Evolutionary conservation across 345 rosid species (phyloP), one percentile per base, ranked within the genome.

Genomic region (Eutrema japonicum): DNA sequence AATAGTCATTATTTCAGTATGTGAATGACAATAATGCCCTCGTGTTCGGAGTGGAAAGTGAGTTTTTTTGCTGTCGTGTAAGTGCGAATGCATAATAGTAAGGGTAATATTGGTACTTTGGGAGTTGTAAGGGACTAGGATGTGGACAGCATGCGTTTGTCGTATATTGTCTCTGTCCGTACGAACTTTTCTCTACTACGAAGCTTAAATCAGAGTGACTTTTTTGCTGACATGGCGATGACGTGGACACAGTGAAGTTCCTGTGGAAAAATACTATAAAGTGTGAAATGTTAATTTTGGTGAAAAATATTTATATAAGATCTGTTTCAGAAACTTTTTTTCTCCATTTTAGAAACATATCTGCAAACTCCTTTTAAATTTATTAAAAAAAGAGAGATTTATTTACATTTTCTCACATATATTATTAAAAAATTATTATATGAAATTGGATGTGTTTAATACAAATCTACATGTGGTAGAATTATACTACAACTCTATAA

Each of bases 91-190:
- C 18, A 22, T 9, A 22, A 22, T 22, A 22, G 2, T 22, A 22
- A 22, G 26, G 26, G 26, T 22, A 22, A 2, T 22, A 22, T 22
- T 22, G 26, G 26, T 22, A 22, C 26, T 22, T 22, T 22, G 26
- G 26, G 26, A 22, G 26, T 22, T 22, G 2, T 50, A 50, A 5
- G 12, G 7, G 32, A 3, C 35, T 4, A 32, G 30, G 33, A 26
- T 62, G 51, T 62, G 53, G 26, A 32, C 53, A 30, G 4, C 67
- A 4, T 30, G 13, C 30, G 41, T 27, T 63, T 63, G 67, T 45
- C 68, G 41, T 64, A 33, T 64, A 22, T 16, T 46, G 42, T 46
- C 22, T 32, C 29, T 11, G 22, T 46, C 30, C 27, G 30, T 30
- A 8, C 49, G 3, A 13, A n/a, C 49, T 14, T 5, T 14, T n/a